Base-by-base conservation (phyloP, 768 basidiomycete species). In the Paxillus ammoniavirescens region DNA sequence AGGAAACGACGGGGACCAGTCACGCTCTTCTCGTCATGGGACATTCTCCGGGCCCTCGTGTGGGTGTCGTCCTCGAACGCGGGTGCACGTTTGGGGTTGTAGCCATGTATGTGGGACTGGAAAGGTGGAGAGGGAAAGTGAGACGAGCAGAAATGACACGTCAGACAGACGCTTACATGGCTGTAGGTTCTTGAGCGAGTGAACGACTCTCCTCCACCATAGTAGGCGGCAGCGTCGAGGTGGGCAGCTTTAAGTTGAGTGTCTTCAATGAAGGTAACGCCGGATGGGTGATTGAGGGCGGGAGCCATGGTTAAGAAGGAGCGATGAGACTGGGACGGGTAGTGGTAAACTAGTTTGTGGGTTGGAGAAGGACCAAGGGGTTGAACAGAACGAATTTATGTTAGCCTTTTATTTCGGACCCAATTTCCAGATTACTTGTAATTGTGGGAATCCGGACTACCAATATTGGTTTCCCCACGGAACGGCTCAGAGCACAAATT, bases 151-250 rank as follows among this genome's bases (percentile, higher is more conserved):
- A 37, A 30, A 26, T 8, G 53, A 35, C 12, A 43, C 42, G 48
- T 40, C 21, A 43, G 26, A 37, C 30, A 33, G 54, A 54, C 31
- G 14, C 86, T 60, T 73, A 94, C 93, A 56, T 84, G 83, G 59
- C 91, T 93, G 70, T 93, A 97, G 0, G 93, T 96, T 64, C 93
- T 79, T 15, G 88, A 84, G 61, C 93, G 87, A 67, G 85, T 84
- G 70, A 84, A 87, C 4, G 84, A 78, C 65, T 96, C 89, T 42
- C 78, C 80, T 17, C 86, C 84, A 41, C 89, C 90, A 60, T 96
- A 96, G 74, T 94, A 94, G 8, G 83, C 81, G 21, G 84, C 79
- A 8, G 92, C 84, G 50, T 95, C 92, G 48, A 77, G 76, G 60
- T 89, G 75, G 50, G 80, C 78, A 5, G 77, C 63, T 26, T 72